Base-by-base conservation (phyloP, 2,329 filamentous ascomycete species). In the Xylaria digitata region DNA sequence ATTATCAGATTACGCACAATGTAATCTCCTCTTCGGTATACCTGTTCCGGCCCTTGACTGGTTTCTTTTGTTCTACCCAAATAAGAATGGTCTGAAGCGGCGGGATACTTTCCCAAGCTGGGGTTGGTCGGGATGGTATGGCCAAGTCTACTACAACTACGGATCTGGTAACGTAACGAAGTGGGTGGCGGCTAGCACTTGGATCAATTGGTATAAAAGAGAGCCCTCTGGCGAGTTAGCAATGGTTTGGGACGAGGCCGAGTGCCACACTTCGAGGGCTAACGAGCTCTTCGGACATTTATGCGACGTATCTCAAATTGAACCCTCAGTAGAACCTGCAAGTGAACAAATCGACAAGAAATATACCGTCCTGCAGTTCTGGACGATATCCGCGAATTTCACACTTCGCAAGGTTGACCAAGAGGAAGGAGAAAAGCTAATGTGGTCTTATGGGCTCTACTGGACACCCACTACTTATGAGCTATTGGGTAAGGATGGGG, bases 91-190 rank as follows among this genome's bases (percentile, higher is more conserved):
- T 11, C 60, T 70, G 1, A 61, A 11, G 42, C 66, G 70, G 48
- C 66, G 68, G 6, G 64, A 69, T 19, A n/a, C 15, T 2, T 72
- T 70, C 40, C 70, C 70, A 15, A 72, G 66, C 32, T 72, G 70
- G 70, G 61, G 68, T 45, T 72, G 70, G 70, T 68, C 70, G 11
- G 70, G 68, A 6, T 71, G 70, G 70, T 63, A 62, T 52, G 70
- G 70, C 13, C 55, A 67, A 30, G 43, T 70, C 15, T 52, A 67
- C 56, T 72, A 72, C 49, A 65, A 52, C 43, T 65, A 64, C 37
- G 68, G 70, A 15, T 70, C 68, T 19, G 68, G 70, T 13, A 63
- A 70, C 19, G 66, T 72, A 49, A 53, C 59, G n/a, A 65, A 66
- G 40, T 72, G 70, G 70, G 49, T 43, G 13, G 61, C 58, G 11